Evolutionary conservation across 768 basidiomycete genomes (phyloP).

Genomic region (Lentinula sp.): DNA sequence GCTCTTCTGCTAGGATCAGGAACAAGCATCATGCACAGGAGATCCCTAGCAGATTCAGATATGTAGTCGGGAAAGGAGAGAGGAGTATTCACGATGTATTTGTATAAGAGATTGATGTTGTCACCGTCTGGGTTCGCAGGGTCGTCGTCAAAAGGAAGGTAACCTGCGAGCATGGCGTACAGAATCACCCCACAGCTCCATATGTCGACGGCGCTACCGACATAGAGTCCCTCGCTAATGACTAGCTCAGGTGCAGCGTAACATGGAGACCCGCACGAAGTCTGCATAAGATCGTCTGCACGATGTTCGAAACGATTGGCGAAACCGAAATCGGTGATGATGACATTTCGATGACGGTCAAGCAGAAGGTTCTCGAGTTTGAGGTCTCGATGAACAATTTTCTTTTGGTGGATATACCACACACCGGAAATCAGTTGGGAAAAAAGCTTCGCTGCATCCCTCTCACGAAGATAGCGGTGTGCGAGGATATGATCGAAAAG

Average conservation of each 20-base stretch:
- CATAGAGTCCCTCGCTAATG: constrained; percentile 94
- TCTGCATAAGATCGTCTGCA: constrained; percentile 95
- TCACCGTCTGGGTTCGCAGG: constrained; percentile 98
- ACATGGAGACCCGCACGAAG: constrained; percentile 94
- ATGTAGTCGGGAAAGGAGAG: constrained; percentile 97
- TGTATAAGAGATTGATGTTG: constrained; percentile 98
- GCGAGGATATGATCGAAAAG: constrained; percentile 98
- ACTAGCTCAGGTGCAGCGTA: constrained; percentile 98
- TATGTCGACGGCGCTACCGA: constrained; percentile 96
- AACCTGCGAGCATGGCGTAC: constrained; percentile 95
- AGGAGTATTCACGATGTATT: constrained; percentile 96
- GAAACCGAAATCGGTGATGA: constrained; percentile 99
- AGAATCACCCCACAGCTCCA: constrained; percentile 96
- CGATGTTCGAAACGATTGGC: constrained; percentile 96
- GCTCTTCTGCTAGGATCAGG: constrained; percentile 83
- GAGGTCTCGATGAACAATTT: constrained; percentile 98
- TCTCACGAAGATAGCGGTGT: constrained; percentile 92
- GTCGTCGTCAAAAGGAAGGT: constrained; percentile 99
- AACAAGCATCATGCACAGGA: constrained; percentile 89
- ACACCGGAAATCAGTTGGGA: constrained; percentile 98
- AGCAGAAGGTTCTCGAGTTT: constrained; percentile 98
- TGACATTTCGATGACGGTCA: constrained; percentile 95
- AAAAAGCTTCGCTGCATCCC: constrained; percentile 92
- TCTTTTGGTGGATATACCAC: constrained; percentile 98
- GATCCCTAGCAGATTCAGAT: constrained; percentile 73